Evolutionary conservation across 306 rosid genomes (phyloP).

Genomic region (Quercus aquifolioides): DNA sequence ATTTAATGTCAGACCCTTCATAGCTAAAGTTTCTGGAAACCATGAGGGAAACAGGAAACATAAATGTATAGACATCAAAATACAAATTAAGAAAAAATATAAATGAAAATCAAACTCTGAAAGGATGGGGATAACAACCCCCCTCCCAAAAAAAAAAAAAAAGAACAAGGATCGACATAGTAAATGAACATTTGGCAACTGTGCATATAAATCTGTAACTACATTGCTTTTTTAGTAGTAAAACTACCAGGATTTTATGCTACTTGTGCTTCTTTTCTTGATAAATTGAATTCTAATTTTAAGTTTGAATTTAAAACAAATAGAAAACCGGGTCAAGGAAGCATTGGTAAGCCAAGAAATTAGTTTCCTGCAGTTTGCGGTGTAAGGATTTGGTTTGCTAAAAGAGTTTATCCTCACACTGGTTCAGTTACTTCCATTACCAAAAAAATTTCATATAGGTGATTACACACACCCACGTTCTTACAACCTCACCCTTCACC

Average conservation of each 20-base stretch:
- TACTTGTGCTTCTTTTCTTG: not conserved
- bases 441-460: too few relatives aligned
- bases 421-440: not conserved
- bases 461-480: too few relatives aligned
- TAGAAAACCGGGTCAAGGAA: not conserved
- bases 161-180: not conserved
- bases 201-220: not conserved
- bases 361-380: not conserved
- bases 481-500: too few relatives aligned
- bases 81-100: not conserved
- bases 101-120: not conserved
- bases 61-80: not conserved
- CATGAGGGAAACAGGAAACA: slow-evolving; percentile 20
- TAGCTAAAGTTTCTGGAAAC: slow-evolving; percentile 85
- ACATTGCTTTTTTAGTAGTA: not conserved
- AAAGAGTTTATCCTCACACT: not conserved
- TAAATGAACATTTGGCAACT: not conserved
- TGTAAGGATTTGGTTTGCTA: not conserved
- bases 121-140: not conserved
- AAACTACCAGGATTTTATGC: not conserved
- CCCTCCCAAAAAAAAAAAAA: not conserved
- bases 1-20: slow-evolving; percentile 97
- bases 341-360: not conserved
- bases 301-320: not conserved
- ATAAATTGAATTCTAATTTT: not conserved